A percentile compares a stretch with the other conserved stretches of the same genome.
phyloP scores from a whole-genome alignment of 2,329 filamentous ascomycete species.

The Gremmenia infestans region DNA sequence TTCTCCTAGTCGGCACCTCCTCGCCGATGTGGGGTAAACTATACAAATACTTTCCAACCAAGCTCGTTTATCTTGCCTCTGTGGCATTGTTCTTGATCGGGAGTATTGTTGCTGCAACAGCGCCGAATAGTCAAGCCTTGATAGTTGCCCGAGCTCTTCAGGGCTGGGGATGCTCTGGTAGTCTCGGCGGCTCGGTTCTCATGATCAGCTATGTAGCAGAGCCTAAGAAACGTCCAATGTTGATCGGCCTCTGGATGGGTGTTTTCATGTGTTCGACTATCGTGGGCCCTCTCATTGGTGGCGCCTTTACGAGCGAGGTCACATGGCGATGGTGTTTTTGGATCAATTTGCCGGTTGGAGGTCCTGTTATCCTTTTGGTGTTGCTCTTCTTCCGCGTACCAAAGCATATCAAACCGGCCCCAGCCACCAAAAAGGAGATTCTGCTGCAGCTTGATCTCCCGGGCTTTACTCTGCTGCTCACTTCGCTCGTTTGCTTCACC shows the following conservation, averaged over 20 bases:
- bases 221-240: constrained; percentile 28
- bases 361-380: constrained; percentile 16
- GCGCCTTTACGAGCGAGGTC: constrained; percentile 30
- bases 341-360: constrained; percentile 38
- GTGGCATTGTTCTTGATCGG: constrained; percentile 29
- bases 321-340: constrained; percentile 32
- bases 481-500: constrained; percentile 36
- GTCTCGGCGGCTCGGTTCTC: constrained; percentile 35
- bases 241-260: constrained; percentile 20
- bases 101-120: constrained; percentile 24
- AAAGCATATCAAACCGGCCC: constrained; percentile 30
- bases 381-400: constrained; percentile 40
- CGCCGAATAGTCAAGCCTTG: constrained; percentile 25
- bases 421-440: constrained; percentile 36
- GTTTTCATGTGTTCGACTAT: constrained; percentile 18
- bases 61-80: constrained; percentile 16
- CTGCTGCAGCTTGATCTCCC: constrained; percentile 41
- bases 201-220: constrained; percentile 34
- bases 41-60: constrained; percentile 23
- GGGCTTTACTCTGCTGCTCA: constrained; percentile 39
- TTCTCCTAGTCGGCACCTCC: constrained; percentile 11
- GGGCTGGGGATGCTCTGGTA: constrained; percentile 23
- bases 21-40: constrained; percentile 19
- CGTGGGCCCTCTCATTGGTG: constrained; percentile 30
- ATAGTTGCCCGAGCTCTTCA: constrained; percentile 28